Percentiles rank a stretch among this genome's conserved stretches.
Evolutionary conservation across 495 filamentous ascomycete genomes (phyloP).

Genomic region (Lepraria neglecta): DNA sequence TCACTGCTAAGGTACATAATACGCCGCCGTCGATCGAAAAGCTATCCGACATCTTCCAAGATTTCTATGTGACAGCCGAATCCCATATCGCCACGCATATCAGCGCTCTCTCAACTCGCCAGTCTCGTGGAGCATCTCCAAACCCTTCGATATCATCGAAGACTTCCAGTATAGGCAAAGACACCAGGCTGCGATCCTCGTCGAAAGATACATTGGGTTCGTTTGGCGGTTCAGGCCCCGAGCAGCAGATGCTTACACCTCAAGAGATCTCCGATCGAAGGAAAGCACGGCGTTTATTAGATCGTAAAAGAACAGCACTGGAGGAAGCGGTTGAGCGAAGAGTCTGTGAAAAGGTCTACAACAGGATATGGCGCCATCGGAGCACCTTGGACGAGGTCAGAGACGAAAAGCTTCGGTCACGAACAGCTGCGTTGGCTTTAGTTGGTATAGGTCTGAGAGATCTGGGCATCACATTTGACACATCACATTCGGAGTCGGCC

Average conservation of each 20-base stretch:
- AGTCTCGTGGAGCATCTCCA: constrained; percentile 58
- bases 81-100: constrained; percentile 85
- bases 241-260: constrained; percentile 88
- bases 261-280: constrained; percentile 75
- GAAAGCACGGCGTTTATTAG: constrained; percentile 67
- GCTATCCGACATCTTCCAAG: constrained; percentile 83
- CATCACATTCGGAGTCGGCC: constrained; percentile 36
- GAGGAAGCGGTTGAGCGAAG: constrained; percentile 90
- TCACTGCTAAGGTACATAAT: constrained; percentile 80
- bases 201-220: constrained; percentile 26
- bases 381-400: constrained; percentile 90
- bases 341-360: constrained; percentile 81
- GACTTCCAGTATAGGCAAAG: constrained; percentile 12
- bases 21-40: constrained; percentile 77
- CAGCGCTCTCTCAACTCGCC: constrained; percentile 65
- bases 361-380: constrained; percentile 81
- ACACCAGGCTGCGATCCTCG: constrained; percentile 19
- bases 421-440: constrained; percentile 82
- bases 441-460: constrained; percentile 86
- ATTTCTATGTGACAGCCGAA: constrained; percentile 82
- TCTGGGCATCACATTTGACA: constrained; percentile 68
- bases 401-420: constrained; percentile 90
- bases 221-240: constrained; percentile 31
- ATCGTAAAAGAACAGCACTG: constrained; percentile 64
- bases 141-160: constrained; percentile 46